Evolutionary conservation across 208 protist species (phyloP).

Genomic region (Leishmania amazonensis): DNA sequence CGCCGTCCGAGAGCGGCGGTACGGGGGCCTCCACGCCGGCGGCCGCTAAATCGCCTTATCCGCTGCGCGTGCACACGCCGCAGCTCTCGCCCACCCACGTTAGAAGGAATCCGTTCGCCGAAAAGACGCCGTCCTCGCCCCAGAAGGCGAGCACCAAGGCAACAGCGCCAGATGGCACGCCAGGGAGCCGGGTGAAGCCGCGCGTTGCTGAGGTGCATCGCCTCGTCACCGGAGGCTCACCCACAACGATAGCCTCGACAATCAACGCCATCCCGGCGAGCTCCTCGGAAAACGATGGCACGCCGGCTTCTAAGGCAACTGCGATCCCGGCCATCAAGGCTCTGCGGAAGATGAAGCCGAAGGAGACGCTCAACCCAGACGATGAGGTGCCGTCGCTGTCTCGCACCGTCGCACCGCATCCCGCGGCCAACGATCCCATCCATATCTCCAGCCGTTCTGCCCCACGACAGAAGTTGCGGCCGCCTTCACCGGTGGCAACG

Average conservation of each 20-base stretch:
- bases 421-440: background rate
- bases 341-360: background rate
- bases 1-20: slow-evolving; percentile 9
- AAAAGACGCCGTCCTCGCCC: background rate
- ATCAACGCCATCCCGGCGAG: background rate
- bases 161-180: background rate
- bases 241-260: background rate
- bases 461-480: slow-evolving; percentile 8
- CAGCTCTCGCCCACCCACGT: slow-evolving; percentile 14
- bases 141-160: background rate
- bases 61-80: slow-evolving; percentile 19
- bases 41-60: slow-evolving; percentile 1
- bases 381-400: slow-evolving; percentile 4
- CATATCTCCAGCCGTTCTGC: slow-evolving; percentile 9
- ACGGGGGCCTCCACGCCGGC: background rate
- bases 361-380: slow-evolving; percentile 1
- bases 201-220: slow-evolving; percentile 19
- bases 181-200: slow-evolving; percentile 2
- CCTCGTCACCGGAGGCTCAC: background rate
- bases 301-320: background rate
- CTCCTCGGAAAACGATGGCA: background rate
- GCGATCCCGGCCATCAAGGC: slow-evolving; percentile 2
- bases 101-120: background rate
- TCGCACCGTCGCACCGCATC: background rate
- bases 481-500: background rate